Evolutionary conservation across 2,329 filamentous ascomycete species (phyloP).

Genomic region (Periglandula ipomoeae): DNA sequence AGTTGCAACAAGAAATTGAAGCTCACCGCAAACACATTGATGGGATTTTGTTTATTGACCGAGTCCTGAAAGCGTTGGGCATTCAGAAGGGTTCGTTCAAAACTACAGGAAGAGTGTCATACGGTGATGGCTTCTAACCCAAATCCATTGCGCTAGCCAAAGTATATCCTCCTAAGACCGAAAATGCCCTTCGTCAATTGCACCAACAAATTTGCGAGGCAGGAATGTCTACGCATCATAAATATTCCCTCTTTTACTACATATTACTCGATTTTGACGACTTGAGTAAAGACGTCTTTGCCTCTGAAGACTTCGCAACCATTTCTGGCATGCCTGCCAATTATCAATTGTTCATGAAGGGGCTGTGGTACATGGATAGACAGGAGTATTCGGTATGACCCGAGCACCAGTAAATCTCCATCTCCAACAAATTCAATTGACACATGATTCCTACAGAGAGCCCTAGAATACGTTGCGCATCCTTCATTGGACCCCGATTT

Average conservation of each 20-base stretch:
- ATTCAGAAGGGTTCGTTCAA: conserved; percentile 67
- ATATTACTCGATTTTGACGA: conserved; percentile 66
- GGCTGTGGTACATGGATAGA: conserved; percentile 72
- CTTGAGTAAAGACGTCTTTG: conserved; percentile 38
- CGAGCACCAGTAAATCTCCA: background rate
- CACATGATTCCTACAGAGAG: conserved; percentile 33
- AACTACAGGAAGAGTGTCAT: no score
- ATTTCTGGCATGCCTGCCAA: conserved; percentile 60
- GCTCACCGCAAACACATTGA: conserved; percentile 57
- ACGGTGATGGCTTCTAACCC: background rate
- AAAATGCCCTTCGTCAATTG: conserved; percentile 57
- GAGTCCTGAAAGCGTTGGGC: conserved; percentile 60
- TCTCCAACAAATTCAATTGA: background rate
- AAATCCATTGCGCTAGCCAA: conserved; percentile 32
- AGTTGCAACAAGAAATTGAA: conserved; percentile 53
- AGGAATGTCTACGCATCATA: conserved; percentile 61
- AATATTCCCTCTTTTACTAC: conserved; percentile 77
- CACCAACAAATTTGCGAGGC: conserved; percentile 60
- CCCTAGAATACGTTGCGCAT: conserved; percentile 68
- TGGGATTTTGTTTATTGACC: conserved; percentile 70
- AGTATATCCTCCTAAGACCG: conserved; percentile 65
- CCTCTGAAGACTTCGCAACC: conserved; percentile 48
- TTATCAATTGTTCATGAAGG: conserved; percentile 74
- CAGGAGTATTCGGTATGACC: conserved; percentile 51
- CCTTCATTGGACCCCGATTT: conserved; percentile 75